phyloP scores from a whole-genome alignment of 106 monocot species.

The Gastrodia elata region DNA sequence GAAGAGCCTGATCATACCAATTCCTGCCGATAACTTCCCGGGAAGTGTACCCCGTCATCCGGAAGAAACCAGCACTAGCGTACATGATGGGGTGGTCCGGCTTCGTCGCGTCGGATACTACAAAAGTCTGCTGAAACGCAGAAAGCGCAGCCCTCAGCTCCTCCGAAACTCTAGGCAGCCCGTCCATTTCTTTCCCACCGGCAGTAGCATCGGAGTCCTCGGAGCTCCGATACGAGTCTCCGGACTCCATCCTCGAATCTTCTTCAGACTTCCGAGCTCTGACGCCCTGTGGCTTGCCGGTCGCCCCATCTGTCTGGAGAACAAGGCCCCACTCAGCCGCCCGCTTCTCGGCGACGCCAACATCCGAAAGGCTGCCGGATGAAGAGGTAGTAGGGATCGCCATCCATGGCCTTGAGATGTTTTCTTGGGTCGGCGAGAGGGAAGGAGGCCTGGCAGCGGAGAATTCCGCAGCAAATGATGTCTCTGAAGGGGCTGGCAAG shows the following conservation, averaged over 20 bases:
- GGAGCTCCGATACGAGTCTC: conserved; percentile 37
- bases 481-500: conserved; percentile 4
- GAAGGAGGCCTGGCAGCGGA: neutral
- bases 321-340: conserved; percentile 97
- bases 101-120: conserved; percentile 80
- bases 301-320: conserved; percentile 73
- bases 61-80: conserved; percentile 93
- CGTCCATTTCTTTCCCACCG: conserved; percentile 13
- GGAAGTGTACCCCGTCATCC: conserved; percentile 85
- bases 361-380: conserved; percentile 1
- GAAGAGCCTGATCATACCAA: conserved; percentile 33
- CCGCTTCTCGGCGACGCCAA: conserved; percentile 41
- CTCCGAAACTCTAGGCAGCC: conserved; percentile 74
- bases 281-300: conserved; percentile 75
- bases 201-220: conserved; percentile 45
- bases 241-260: conserved; percentile 30
- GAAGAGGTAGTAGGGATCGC: conserved; percentile 23
- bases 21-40: conserved; percentile 87
- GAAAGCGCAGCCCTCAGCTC: conserved; percentile 83
- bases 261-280: conserved; percentile 47
- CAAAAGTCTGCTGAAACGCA: conserved; percentile 96
- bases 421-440: conserved; percentile 11
- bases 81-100: conserved; percentile 80
- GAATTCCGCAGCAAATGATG: neutral
- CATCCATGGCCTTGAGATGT: conserved; percentile 41